Evolutionary conservation across 192 early-diverging fungal genomes (phyloP), one percentile per base, ranked within the genome.

Genomic region (Backusella tuberculispora): DNA sequence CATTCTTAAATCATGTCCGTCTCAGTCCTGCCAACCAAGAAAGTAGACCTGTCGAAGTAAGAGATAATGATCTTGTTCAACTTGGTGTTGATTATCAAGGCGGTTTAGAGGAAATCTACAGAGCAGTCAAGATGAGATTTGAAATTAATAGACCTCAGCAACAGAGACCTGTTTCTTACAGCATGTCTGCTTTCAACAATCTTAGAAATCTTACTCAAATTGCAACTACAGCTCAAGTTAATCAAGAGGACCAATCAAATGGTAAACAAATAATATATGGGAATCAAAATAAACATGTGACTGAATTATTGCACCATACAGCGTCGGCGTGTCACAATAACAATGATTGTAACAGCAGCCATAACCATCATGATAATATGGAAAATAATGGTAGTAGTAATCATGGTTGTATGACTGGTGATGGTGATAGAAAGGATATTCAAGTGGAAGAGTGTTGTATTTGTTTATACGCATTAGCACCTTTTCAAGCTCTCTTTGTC

Each of bases 41-140:
- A 78, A 93, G 91, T 74, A 73, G 85, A 67, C 88, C 93, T 26
- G 86, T 89, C 24, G 88, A 91, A 60, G 64, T 96, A 68, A 88
- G 90, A 66, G 89, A 92, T 79, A 93, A 93, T 12, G 95, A 96
- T 69, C 88, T 96, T 56, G 84, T 96, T 21, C 94, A 96, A 84
- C 83, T 96, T 43, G 95, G 95, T 40, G 90, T 95, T 15, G 95
- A 96, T 77, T 96, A 95, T 78, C 93, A 95, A 84, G 94, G 94
- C 37, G 85, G 93, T 34, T 80, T 83, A 24, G 90, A 94, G 74
- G 93, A 95, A 74, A 92, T 94, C 64, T 95, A 93, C 88, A 91
- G 93, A 85, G 93, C 91, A 66, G 92, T 95, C 0, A 89, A 92
- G 80, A 95, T 95, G 77, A 71, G 88, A 44, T 82, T 90, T 68